Evolutionary conservation across 2,329 filamentous ascomycete genomes (phyloP).

Genomic region (Zopfia rhizophila): DNA sequence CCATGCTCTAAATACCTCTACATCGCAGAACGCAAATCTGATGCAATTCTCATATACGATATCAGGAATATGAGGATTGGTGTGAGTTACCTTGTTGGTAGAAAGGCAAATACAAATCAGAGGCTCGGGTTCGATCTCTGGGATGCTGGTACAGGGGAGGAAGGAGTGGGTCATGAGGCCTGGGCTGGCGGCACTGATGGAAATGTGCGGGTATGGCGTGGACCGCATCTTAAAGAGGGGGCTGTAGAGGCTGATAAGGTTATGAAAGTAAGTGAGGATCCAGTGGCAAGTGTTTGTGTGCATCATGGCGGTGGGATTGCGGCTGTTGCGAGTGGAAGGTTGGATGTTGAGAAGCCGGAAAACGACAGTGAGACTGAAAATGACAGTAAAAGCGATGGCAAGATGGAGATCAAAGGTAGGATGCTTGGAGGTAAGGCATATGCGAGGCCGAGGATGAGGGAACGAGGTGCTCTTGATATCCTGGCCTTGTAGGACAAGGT

Average conservation of each 20-base stretch:
- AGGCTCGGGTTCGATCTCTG: slow-evolving; percentile 66
- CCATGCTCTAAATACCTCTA: slow-evolving; percentile 68
- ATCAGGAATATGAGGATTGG: slow-evolving; percentile 64
- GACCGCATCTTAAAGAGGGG: slow-evolving; percentile 42
- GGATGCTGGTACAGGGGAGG: slow-evolving; percentile 37
- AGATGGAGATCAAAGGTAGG: not conserved
- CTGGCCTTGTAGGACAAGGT: too few relatives aligned
- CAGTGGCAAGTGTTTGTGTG: slow-evolving; percentile 37
- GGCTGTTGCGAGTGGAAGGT: slow-evolving; percentile 35
- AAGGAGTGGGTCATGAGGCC: slow-evolving; percentile 58
- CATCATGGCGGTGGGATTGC: slow-evolving; percentile 34
- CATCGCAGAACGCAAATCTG: slow-evolving; percentile 66
- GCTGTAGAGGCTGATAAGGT: slow-evolving; percentile 50
- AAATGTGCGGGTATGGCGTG: slow-evolving; percentile 54
- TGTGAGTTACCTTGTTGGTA: slow-evolving; percentile 60
- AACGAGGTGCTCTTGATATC: slow-evolving; percentile 39
- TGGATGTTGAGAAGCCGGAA: too few relatives aligned
- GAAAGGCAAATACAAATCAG: slow-evolving; percentile 62
- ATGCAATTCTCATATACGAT: slow-evolving; percentile 68
- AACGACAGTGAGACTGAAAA: not conserved
- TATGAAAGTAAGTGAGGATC: slow-evolving; percentile 26
- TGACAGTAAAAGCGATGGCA: slow-evolving; percentile 2
- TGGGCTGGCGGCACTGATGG: slow-evolving; percentile 71
- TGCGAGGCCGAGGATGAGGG: slow-evolving; percentile 25
- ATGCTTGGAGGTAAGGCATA: slow-evolving; percentile 5